These are phyloP conservation scores for Boehmeria nivea DNA, from an alignment of 306 rosid species.

Conservation along the genomic window DNA sequence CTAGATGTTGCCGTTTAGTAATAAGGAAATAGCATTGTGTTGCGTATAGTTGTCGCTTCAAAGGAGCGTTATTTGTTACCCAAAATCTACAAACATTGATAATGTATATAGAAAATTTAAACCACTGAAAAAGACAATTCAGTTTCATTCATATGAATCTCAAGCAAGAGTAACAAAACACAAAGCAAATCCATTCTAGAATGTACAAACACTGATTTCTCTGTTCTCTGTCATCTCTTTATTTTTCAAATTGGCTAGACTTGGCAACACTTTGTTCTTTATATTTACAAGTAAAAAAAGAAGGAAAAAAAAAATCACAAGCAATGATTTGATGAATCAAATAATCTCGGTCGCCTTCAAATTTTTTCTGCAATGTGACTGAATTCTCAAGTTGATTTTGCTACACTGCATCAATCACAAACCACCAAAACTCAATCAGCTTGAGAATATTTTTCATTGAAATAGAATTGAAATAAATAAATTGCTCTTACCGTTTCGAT, in stretches of 20 bases:
- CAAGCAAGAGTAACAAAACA: constrained; percentile 18
- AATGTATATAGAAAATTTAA: too few species aligned
- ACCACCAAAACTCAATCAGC: constrained; percentile 1
- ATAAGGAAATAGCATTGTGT: background rate
- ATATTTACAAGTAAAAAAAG: constrained; percentile 24
- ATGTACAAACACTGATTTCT: constrained; percentile 23
- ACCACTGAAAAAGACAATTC: background rate
- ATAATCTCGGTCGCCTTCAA: constrained; percentile 16
- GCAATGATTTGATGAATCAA: constrained; percentile 14
- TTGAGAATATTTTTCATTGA: background rate
- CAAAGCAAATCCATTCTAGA: constrained; percentile 16
- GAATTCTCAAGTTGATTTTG: constrained; percentile 34
- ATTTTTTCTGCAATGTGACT: constrained; percentile 21
- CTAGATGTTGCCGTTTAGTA: too few species aligned
- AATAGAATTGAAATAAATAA: background rate
- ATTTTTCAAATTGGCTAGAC: constrained; percentile 24
- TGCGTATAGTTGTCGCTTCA: background rate
- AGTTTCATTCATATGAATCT: constrained; percentile 19
- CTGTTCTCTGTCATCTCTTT: constrained; percentile 23
- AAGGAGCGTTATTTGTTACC: background rate
- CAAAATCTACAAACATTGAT: constrained; percentile 15
- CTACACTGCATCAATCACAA: constrained; percentile 59
- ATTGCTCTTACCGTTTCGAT: constrained; percentile 39
- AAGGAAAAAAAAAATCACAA: constrained; percentile 24
- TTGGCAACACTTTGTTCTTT: constrained; percentile 15